phyloP scores from a whole-genome alignment of 164 flowering plant species.

The Litsea cubeba region DNA sequence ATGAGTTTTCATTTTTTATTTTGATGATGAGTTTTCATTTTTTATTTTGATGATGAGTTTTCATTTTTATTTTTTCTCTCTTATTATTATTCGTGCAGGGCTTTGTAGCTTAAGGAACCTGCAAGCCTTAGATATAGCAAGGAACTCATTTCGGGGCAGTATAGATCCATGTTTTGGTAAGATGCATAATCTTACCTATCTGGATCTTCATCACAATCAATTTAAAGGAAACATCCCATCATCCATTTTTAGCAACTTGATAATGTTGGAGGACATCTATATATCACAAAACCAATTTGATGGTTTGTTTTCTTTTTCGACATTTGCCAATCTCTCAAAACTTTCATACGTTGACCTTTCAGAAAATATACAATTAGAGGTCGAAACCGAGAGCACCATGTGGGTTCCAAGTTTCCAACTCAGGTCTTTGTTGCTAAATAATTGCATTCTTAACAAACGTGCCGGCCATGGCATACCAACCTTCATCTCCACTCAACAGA shows the following conservation, averaged over 20 bases:
- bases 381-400: neutral
- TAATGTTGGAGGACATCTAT: constrained; percentile 1
- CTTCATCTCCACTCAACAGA: constrained; percentile 2
- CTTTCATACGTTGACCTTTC: neutral
- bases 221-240: constrained; percentile 5
- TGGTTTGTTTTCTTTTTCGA: too few relatives aligned
- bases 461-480: neutral
- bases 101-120: constrained; percentile 6
- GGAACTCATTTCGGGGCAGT: neutral
- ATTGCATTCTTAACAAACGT: constrained; percentile 3
- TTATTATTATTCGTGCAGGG: neutral
- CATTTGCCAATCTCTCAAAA: constrained; percentile 9
- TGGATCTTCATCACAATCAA: constrained; percentile 1
- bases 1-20: too few relatives aligned
- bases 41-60: too few relatives aligned
- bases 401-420: constrained; percentile 8
- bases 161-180: constrained; percentile 8
- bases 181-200: neutral
- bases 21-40: too few relatives aligned
- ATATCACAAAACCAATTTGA: neutral
- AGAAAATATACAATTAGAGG: neutral
- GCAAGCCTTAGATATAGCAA: neutral
- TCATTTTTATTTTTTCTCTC: too few relatives aligned
- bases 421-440: neutral
- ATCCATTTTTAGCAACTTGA: constrained; percentile 2